These are phyloP conservation scores for Fraxinus americana DNA, from an alignment of 257 asterid genomes.

Conservation along the genomic window DNA sequence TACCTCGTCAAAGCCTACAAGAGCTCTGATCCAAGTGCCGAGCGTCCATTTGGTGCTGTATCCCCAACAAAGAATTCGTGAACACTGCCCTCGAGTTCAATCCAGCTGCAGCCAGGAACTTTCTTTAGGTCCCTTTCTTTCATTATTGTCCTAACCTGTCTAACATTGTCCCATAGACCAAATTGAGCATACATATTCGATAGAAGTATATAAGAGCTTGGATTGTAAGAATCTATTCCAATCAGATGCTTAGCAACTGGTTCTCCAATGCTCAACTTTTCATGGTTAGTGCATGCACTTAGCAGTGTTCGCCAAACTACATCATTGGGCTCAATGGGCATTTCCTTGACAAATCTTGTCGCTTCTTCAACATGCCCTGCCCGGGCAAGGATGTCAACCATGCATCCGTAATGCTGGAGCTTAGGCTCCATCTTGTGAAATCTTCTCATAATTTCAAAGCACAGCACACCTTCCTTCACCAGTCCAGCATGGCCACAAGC, in stretches of 20 bases:
- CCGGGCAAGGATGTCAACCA: constrained; percentile 79
- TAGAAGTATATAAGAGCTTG: constrained; percentile 72
- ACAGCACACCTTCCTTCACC: constrained; percentile 78
- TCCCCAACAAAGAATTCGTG: constrained; percentile 81
- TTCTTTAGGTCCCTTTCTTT: constrained; percentile 61
- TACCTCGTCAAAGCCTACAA: background rate
- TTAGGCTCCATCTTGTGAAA: constrained; percentile 58
- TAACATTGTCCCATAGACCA: constrained; percentile 73
- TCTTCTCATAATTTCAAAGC: constrained; percentile 78
- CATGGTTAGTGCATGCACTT: constrained; percentile 65
- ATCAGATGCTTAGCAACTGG: constrained; percentile 56
- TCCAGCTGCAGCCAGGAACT: constrained; percentile 80
- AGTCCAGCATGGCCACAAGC: constrained; percentile 90
- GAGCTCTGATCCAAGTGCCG: background rate
- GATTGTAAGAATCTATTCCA: constrained; percentile 41
- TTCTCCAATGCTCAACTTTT: constrained; percentile 53
- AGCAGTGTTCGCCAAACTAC: constrained; percentile 71
- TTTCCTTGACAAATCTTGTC: constrained; percentile 53
- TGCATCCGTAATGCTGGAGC: constrained; percentile 81
- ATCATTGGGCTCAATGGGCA: constrained; percentile 77
- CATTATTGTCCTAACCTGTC: constrained; percentile 59
- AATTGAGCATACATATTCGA: constrained; percentile 74
- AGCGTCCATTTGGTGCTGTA: constrained; percentile 32
- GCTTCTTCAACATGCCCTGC: constrained; percentile 73
- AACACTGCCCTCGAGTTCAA: constrained; percentile 75